Conservation (phyloP, 441 rosid genomes). For the Raphanus hybrid region DNA sequence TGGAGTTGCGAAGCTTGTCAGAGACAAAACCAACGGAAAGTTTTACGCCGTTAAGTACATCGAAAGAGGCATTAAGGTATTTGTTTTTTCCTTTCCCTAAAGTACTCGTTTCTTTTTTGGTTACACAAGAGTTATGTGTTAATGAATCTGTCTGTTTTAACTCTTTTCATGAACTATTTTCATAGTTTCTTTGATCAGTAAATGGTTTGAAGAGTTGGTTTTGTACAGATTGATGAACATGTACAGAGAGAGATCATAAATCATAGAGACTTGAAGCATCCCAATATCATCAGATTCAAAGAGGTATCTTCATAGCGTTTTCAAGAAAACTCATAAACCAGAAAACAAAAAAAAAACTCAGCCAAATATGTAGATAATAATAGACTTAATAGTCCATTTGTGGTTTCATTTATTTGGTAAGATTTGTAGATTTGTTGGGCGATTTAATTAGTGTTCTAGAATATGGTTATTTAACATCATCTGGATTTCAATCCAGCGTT, state of each 20-base stretch:
- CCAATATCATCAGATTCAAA: constrained; percentile 68
- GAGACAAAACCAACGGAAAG: constrained; percentile 55
- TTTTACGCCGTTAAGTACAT: constrained; percentile 71
- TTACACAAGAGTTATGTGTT: constrained; percentile 5
- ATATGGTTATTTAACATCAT: constrained; percentile 1
- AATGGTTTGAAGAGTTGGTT: not conserved
- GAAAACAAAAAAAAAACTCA: not conserved
- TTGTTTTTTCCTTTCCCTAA: not conserved
- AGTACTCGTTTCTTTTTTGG: not conserved
- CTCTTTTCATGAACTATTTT: not conserved
- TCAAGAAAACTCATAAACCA: not conserved
- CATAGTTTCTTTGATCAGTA: not conserved
- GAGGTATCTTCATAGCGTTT: constrained; percentile 47
- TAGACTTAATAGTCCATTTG: not conserved
- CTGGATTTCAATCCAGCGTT: not conserved
- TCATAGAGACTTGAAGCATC: constrained; percentile 73
- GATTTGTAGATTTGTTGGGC: not conserved
- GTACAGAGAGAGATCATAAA: constrained; percentile 81
- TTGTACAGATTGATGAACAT: constrained; percentile 70
- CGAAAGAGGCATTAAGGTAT: constrained; percentile 69
- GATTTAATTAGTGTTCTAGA: not conserved
- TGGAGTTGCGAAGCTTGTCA: constrained; percentile 71
- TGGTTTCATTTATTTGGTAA: constrained; percentile 1
- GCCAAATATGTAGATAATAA: not conserved
- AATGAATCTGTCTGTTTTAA: not conserved